Conservation (phyloP, 1,284 basidiomycete species). For the Irpex sp. region DNA sequence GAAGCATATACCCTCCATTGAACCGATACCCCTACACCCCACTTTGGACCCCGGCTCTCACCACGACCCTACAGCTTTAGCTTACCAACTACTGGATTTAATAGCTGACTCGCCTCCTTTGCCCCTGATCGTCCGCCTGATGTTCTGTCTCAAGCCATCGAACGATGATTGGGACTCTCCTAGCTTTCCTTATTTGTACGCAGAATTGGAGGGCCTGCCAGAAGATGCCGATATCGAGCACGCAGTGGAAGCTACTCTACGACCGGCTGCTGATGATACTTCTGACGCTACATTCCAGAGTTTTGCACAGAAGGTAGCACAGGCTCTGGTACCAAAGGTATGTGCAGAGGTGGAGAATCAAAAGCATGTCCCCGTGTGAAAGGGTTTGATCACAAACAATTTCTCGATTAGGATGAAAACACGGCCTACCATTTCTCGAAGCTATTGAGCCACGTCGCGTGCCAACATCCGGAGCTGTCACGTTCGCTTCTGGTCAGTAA, state of each 20-base stretch:
- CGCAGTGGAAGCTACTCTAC: constrained; percentile 45
- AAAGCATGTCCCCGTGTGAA: too few relatives aligned
- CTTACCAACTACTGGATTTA: constrained; percentile 53
- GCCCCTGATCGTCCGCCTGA: constrained; percentile 57
- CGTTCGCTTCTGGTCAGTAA: constrained; percentile 39
- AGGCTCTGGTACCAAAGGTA: constrained; percentile 52
- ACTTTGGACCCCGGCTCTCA: constrained; percentile 59
- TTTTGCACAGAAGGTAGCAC: constrained; percentile 52
- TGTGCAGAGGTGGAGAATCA: constrained; percentile 8
- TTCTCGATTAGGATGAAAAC: constrained; percentile 38
- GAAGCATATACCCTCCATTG: constrained; percentile 33
- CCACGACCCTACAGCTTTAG: constrained; percentile 56
- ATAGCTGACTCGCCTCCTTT: constrained; percentile 61
- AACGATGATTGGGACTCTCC: constrained; percentile 74
- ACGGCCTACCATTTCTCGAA: constrained; percentile 58
- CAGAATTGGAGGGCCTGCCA: constrained; percentile 45
- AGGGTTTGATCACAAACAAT: too few relatives aligned
- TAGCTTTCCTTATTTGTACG: constrained; percentile 66
- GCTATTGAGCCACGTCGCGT: constrained; percentile 56
- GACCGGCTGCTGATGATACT: constrained; percentile 55
- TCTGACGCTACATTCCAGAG: constrained; percentile 40
- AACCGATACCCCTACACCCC: constrained; percentile 39
- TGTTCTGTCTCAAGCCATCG: constrained; percentile 73
- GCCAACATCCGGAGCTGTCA: constrained; percentile 50
- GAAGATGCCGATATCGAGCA: constrained; percentile 51